These are phyloP conservation scores for Hymenoscyphus repandus DNA, from an alignment of 2,329 filamentous ascomycete species.

Conservation along the genomic window DNA sequence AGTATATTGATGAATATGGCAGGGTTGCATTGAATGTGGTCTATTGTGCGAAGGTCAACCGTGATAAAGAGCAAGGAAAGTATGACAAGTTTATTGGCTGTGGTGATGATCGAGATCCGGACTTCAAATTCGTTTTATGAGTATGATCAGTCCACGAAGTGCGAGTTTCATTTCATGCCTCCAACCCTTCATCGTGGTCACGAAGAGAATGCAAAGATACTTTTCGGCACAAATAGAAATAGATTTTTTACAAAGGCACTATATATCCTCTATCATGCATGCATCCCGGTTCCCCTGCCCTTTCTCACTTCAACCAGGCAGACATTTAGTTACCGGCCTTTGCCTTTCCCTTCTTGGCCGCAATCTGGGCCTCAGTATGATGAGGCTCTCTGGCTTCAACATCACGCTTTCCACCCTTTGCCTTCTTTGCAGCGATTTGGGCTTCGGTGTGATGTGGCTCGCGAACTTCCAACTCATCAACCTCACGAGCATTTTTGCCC, in stretches of 20 bases:
- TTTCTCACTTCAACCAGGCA: background rate
- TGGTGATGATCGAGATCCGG: constrained; percentile 59
- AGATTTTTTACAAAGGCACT: no score
- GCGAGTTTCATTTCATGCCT: background rate
- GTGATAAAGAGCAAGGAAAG: constrained; percentile 54
- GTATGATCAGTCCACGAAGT: background rate
- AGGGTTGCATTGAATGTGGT: constrained; percentile 56
- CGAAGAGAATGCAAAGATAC: no score
- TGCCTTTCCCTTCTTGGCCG: constrained; percentile 18
- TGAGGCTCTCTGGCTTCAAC: constrained; percentile 17
- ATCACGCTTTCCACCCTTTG: constrained; percentile 17
- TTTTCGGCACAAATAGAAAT: no score
- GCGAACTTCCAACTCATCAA: constrained; percentile 9
- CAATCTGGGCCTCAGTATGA: constrained; percentile 23
- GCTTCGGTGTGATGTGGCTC: constrained; percentile 20
- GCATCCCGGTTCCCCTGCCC: no score
- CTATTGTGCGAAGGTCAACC: constrained; percentile 59
- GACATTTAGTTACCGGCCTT: constrained; percentile 6
- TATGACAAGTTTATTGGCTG: constrained; percentile 51
- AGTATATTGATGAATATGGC: background rate
- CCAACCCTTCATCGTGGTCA: background rate
- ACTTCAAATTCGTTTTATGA: constrained; percentile 56
- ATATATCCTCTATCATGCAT: no score
- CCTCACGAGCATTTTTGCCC: constrained; percentile 1
- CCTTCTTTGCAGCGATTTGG: constrained; percentile 21